Evolutionary conservation across 805 yeast species (phyloP), one percentile per base, ranked within the genome.

Genomic region (Pichia paraexigua): DNA sequence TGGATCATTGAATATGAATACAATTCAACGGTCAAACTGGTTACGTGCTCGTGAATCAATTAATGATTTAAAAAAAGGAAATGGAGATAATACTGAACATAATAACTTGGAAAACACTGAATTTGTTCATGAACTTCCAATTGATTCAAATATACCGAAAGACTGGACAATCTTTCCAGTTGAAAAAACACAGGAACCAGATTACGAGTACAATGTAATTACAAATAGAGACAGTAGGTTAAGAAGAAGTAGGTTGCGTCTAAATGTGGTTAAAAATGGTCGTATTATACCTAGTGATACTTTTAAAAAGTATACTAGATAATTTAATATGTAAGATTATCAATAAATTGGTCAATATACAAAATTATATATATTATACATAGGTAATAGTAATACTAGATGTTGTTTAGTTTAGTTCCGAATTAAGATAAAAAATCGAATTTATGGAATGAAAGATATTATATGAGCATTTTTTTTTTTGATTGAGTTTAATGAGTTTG

Each of bases 111-210:
- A 30, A 5, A n/a, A 45, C 30, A 10, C 30, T 21, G 46, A 41
- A 27, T 45, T 28, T 41, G 42, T 20, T 15, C 45, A 20, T 21
- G 35, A 24, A 6, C 32, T 41, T 30, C 49, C 50, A 10, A 22
- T 40, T 22, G 37, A 13, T 9, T 27, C 63, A n/a, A 21, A 57
- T 15, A 54, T 63, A n/a, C 69, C 70, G 5, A 67, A 64, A 17
- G 70, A 62, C 25, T 66, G 70, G 69, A 56, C 60, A 0, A 28
- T 64, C 1, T 48, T 64, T 15, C 69, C 67, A 4, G 22, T 32
- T 24, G 43, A 40, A 41, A 46, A 30, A 12, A 13, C n/a, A 3
- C 40, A 43, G 8, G 42, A 41, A 17, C 39, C 39, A 17, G 39
- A 35, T 35, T 35, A 4, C 8, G 20, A 35, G 17, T 35, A 35